These are phyloP conservation scores for Gamarada debralockiae DNA, from an alignment of 495 filamentous ascomycete genomes.

Conservation along the genomic window DNA sequence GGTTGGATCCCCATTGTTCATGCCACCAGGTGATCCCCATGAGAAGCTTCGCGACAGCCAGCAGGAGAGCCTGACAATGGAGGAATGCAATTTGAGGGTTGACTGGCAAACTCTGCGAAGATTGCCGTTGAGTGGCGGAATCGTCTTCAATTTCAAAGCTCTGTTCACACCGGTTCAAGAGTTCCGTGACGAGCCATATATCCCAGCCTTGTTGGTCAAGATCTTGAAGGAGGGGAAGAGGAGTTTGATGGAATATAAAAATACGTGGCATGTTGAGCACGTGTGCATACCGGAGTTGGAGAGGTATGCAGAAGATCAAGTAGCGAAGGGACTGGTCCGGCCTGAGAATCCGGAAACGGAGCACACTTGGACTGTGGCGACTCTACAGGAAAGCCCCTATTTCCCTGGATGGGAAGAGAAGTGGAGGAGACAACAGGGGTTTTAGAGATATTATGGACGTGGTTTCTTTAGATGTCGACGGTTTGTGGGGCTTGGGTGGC, in stretches of 20 bases:
- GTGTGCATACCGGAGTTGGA: slow-evolving; percentile 66
- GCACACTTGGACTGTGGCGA: slow-evolving; percentile 62
- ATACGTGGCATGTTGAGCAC: slow-evolving; percentile 79
- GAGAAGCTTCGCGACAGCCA: slow-evolving; percentile 54
- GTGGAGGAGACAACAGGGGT: slow-evolving; percentile 77
- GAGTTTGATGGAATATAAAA: slow-evolving; percentile 78
- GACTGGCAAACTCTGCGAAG: slow-evolving; percentile 91
- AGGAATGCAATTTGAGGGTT: slow-evolving; percentile 70
- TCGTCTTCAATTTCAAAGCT: slow-evolving; percentile 92
- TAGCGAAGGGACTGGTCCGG: slow-evolving; percentile 54
- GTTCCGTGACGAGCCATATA: slow-evolving; percentile 69
- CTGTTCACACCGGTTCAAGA: slow-evolving; percentile 75
- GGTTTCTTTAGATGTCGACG: background rate
- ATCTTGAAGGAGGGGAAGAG: slow-evolving; percentile 70
- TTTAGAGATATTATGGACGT: background rate
- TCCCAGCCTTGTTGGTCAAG: slow-evolving; percentile 66
- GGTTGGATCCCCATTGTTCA: slow-evolving; percentile 71
- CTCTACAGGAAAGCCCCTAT: slow-evolving; percentile 79
- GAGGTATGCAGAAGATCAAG: slow-evolving; percentile 67
- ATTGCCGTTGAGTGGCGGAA: slow-evolving; percentile 67
- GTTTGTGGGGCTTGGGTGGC: no score
- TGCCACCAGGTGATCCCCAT: slow-evolving; percentile 72
- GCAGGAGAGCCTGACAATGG: slow-evolving; percentile 48
- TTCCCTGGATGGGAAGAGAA: slow-evolving; percentile 82
- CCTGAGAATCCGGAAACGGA: slow-evolving; percentile 37